Base-by-base conservation (phyloP, 1,139 yeast genomes). In the Saccharomycopsis crataegensis region DNA sequence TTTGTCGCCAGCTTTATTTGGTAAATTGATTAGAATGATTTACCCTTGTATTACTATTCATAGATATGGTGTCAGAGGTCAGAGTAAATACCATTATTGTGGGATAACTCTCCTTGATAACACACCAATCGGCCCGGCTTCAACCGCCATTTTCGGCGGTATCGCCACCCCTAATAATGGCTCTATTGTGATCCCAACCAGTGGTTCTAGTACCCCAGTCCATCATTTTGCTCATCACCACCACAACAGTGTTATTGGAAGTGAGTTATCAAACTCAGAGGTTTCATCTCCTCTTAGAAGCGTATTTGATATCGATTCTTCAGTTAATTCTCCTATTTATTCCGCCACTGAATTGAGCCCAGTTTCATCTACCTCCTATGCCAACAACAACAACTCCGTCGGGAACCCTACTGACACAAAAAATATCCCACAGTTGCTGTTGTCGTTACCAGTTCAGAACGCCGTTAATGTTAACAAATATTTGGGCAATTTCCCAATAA, bases 81-180 rank as follows among this genome's bases (percentile, higher is more conserved):
- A 86, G 64, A 83, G 93, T 22, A 87, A 88, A 64, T 90, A 91
- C 66, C 96, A 90, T 65, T 91, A 90, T 66, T 88, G 96, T 69
- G 97, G 97, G 1, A 74, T 90, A 52, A 78, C 77, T 61, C 67
- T 90, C 52, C 70, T 78, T 17, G 86, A 80, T 8, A 86, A 80
- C 50, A 22, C 28, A 22, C 28, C 28, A 22, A 72, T 62, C 17
- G 63, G 55, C 49, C 62, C 3, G 59, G 31, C 40, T 8, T 28
- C 28, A 11, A 22, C n/a, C 22, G 41, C 46, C 11, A 41, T 22
- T 32, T 3, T 6, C 9, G 14, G 7, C 31, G 41, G 34, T 5
- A 32, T 22, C 33, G 44, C 50, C 31, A 17, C 38, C n/a, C 7
- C 47, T 9, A 44, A 44, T n/a, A 33, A n/a, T 31, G 41, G 34